These are phyloP conservation scores for Mycena albidolilacea DNA, from an alignment of 768 basidiomycete species.

Conservation along the genomic window DNA sequence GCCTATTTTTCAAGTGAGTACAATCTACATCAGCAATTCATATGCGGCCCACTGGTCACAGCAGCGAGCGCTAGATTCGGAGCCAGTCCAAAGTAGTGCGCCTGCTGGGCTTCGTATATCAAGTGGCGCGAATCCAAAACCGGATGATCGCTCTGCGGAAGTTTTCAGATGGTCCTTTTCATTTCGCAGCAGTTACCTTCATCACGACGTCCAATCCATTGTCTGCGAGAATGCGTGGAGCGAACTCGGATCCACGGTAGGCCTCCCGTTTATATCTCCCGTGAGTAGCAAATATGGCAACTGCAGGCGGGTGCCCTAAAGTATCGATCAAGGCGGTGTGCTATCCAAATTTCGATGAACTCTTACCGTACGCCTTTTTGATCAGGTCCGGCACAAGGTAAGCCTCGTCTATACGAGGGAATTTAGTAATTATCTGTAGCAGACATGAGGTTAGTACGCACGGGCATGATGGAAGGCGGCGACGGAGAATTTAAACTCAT, in stretches of 20 bases:
- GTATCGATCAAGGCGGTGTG: slow-evolving; percentile 29
- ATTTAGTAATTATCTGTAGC: not conserved
- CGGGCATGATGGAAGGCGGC: slow-evolving; percentile 83
- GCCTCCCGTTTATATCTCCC: slow-evolving; percentile 66
- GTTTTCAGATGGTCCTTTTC: not conserved
- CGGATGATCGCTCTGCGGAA: slow-evolving; percentile 66
- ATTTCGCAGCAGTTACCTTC: slow-evolving; percentile 65
- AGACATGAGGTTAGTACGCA: not conserved
- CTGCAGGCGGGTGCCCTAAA: slow-evolving; percentile 69
- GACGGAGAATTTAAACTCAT: slow-evolving; percentile 86
- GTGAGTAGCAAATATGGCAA: slow-evolving; percentile 81
- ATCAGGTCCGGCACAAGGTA: slow-evolving; percentile 84
- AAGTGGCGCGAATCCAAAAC: slow-evolving; percentile 76
- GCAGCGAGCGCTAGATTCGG: slow-evolving; percentile 71
- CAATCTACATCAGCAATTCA: slow-evolving; percentile 75
- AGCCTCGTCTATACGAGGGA: slow-evolving; percentile 65
- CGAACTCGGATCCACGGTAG: slow-evolving; percentile 85
- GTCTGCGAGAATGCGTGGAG: slow-evolving; percentile 82
- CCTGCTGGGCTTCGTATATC: slow-evolving; percentile 79
- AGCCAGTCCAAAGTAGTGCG: slow-evolving; percentile 76
- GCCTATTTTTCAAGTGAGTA: slow-evolving; percentile 61
- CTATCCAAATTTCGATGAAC: not conserved
- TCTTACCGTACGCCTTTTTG: slow-evolving; percentile 75
- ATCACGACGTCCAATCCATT: slow-evolving; percentile 82
- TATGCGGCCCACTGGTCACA: slow-evolving; percentile 75